A percentile compares a stretch with the other conserved stretches of the same genome.
These are phyloP conservation scores for Stephania yunnanensis DNA, from an alignment of 164 flowering plant genomes.

Conservation along the genomic window DNA sequence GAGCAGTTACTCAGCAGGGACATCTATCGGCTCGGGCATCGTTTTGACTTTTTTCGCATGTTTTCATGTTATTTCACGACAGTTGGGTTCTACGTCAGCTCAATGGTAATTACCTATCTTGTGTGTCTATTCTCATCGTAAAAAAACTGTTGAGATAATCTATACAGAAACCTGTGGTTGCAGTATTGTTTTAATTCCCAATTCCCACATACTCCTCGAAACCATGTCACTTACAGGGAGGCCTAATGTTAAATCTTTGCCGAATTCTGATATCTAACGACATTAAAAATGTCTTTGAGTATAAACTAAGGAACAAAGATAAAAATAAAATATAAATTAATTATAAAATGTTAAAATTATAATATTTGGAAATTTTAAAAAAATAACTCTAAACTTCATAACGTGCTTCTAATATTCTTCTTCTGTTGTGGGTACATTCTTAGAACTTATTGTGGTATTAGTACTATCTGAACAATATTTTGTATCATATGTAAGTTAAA, in stretches of 20 bases:
- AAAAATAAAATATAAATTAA: too few species aligned
- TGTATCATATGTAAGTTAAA: too few species aligned
- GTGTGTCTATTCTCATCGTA: neutral
- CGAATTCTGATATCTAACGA: neutral
- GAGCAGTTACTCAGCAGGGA: conserved; percentile 97
- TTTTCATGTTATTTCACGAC: conserved; percentile 89
- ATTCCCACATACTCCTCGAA: neutral
- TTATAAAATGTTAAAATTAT: too few species aligned
- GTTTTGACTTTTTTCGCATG: conserved; percentile 98
- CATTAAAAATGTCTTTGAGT: neutral
- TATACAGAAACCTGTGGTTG: neutral
- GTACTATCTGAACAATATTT: too few species aligned
- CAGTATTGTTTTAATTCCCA: neutral
- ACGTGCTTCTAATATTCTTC: too few species aligned
- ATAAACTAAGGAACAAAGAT: too few species aligned
- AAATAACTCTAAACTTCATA: too few species aligned
- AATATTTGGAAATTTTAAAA: too few species aligned
- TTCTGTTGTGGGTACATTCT: too few species aligned
- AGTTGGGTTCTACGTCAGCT: conserved; percentile 78
- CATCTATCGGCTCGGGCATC: conserved; percentile 85
- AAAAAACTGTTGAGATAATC: neutral
- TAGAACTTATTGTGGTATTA: too few species aligned
- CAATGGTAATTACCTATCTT: conserved; percentile 56
- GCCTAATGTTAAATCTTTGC: neutral
- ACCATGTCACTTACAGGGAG: neutral